These are phyloP conservation scores for Amanita pseudoporphyria DNA, from an alignment of 768 basidiomycete genomes.

Conservation along the genomic window DNA sequence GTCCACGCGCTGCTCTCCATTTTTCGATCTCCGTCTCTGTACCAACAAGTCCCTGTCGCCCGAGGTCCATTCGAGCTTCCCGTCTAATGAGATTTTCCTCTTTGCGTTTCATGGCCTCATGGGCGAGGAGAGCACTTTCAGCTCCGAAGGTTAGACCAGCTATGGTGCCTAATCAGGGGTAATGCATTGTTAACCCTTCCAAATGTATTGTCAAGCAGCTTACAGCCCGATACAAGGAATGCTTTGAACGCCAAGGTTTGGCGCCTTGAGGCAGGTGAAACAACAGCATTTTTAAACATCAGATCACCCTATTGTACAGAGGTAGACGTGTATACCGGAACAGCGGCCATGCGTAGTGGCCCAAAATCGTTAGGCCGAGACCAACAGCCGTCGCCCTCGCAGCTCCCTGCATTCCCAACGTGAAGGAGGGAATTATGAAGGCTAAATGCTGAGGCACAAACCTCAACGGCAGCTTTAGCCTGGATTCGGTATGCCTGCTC, in stretches of 20 bases:
- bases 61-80: constrained; percentile 67
- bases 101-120: constrained; percentile 56
- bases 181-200: constrained; percentile 9
- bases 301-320: background rate
- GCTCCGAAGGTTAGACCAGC: constrained; percentile 69
- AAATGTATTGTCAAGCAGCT: constrained; percentile 16
- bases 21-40: constrained; percentile 79
- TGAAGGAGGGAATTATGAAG: constrained; percentile 5
- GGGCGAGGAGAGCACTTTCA: constrained; percentile 63
- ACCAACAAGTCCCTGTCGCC: constrained; percentile 62
- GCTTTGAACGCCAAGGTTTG: constrained; percentile 78
- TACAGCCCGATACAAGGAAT: constrained; percentile 67
- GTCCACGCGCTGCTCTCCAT: constrained; percentile 51
- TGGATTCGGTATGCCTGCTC: constrained; percentile 53
- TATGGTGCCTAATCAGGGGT: constrained; percentile 34
- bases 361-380: constrained; percentile 49
- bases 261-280: constrained; percentile 32
- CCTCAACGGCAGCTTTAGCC: constrained; percentile 46
- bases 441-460: constrained; percentile 20
- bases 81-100: constrained; percentile 63
- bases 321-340: constrained; percentile 40
- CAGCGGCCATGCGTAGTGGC: constrained; percentile 61
- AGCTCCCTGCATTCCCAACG: constrained; percentile 35
- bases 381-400: constrained; percentile 43
- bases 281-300: background rate